Percentiles rank a stretch among this genome's conserved stretches.
phyloP scores from a whole-genome alignment of 2,329 filamentous ascomycete genomes.

The Ceratocystis ficicola region DNA sequence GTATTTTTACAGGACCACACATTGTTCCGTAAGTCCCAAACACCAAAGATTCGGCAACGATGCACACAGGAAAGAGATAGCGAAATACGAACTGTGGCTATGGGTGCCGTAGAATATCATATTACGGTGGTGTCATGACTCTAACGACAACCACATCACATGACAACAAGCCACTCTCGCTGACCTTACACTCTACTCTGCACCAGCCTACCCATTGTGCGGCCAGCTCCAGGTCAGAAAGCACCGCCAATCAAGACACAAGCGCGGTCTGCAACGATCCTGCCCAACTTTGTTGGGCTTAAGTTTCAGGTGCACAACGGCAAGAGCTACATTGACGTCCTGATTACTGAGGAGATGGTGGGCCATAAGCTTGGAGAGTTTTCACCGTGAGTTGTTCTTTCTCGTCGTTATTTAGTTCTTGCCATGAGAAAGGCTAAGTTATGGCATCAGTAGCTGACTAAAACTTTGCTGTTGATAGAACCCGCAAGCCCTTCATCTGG shows the following conservation, averaged over 20 bases:
- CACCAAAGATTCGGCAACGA: not conserved
- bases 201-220: slow-evolving; percentile 50
- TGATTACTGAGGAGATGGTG: slow-evolving; percentile 90
- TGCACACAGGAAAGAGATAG: not conserved
- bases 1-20: slow-evolving; percentile 35
- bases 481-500: slow-evolving; percentile 48
- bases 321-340: slow-evolving; percentile 70
- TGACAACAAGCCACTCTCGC: not conserved
- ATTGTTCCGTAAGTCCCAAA: slow-evolving; percentile 40
- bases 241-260: slow-evolving; percentile 69
- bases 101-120: slow-evolving; percentile 21
- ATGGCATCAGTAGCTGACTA: not conserved
- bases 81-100: not conserved
- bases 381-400: slow-evolving; percentile 52
- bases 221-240: slow-evolving; percentile 47
- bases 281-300: slow-evolving; percentile 83
- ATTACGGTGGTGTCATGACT: not conserved
- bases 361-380: slow-evolving; percentile 92
- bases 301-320: slow-evolving; percentile 88
- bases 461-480: slow-evolving; percentile 31
- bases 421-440: not conserved
- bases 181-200: not conserved
- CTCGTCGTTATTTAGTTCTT: not conserved
- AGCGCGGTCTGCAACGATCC: slow-evolving; percentile 75
- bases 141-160: not conserved